A percentile compares a stretch with the other conserved stretches of the same genome.
Conservation (phyloP, 352 stramenopile genomes). For the Phytophthora citrophthora region DNA sequence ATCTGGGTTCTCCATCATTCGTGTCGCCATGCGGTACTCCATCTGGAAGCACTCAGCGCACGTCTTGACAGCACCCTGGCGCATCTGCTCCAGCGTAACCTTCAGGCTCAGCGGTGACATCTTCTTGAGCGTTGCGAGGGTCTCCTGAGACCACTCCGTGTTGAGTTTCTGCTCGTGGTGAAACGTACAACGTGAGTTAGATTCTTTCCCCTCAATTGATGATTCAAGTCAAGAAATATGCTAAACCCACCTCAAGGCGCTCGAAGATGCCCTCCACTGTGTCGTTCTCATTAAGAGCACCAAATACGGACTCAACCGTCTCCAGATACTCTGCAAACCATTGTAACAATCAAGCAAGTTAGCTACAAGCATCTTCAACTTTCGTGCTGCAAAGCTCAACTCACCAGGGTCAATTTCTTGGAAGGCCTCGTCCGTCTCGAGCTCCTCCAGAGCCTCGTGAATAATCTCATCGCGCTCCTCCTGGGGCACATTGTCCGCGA, state of each 20-base stretch:
- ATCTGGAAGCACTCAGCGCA: slow-evolving; percentile 95
- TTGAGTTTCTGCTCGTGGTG: slow-evolving; percentile 49
- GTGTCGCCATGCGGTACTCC: slow-evolving; percentile 90
- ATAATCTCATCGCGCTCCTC: slow-evolving; percentile 88
- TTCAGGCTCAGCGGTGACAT: slow-evolving; percentile 95
- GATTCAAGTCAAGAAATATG: neutral
- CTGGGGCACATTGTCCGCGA: slow-evolving; percentile 70
- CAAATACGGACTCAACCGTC: slow-evolving; percentile 81
- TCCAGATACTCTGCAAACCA: slow-evolving; percentile 59
- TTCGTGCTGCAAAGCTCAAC: slow-evolving; percentile 7
- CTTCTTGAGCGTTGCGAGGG: slow-evolving; percentile 83
- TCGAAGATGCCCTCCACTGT: slow-evolving; percentile 77
- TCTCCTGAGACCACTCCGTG: slow-evolving; percentile 79
- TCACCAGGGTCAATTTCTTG: slow-evolving; percentile 73
- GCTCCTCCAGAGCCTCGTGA: slow-evolving; percentile 74
- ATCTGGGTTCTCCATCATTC: slow-evolving; percentile 91
- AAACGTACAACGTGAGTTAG: slow-evolving; percentile 8
- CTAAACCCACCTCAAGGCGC: slow-evolving; percentile 40
- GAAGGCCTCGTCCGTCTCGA: slow-evolving; percentile 87
- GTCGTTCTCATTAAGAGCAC: slow-evolving; percentile 75
- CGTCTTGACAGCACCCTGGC: slow-evolving; percentile 82
- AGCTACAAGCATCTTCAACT: slow-evolving; percentile 3
- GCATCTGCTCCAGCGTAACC: slow-evolving; percentile 95
- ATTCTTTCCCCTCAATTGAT: neutral
- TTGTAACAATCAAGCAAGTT: slow-evolving; percentile 26